phyloP scores from a whole-genome alignment of 1,284 basidiomycete genomes.

The Ceratobasidium sp. region DNA sequence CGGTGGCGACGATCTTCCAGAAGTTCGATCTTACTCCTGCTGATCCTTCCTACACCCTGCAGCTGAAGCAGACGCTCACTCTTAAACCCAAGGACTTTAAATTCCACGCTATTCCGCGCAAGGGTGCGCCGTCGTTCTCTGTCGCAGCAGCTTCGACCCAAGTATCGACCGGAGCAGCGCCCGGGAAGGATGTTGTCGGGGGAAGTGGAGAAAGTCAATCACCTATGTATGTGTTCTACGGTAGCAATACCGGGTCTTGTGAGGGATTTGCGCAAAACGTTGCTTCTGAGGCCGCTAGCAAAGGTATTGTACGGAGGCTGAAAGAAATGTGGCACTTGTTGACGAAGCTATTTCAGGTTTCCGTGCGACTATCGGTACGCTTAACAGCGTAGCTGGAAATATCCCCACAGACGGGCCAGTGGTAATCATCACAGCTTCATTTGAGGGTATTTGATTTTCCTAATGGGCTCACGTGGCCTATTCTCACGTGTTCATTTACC shows the following conservation, averaged over 20 bases:
- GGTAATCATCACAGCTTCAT: constrained; percentile 67
- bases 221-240: constrained; percentile 46
- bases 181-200: constrained; percentile 32
- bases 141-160: constrained; percentile 21
- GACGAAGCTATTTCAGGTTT: constrained; percentile 59
- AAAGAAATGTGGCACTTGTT: neutral
- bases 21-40: constrained; percentile 55
- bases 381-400: constrained; percentile 62
- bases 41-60: constrained; percentile 53
- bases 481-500: neutral
- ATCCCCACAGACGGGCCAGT: constrained; percentile 66
- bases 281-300: constrained; percentile 32
- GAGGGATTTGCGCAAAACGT: constrained; percentile 48
- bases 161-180: neutral
- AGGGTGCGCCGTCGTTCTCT: constrained; percentile 45
- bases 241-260: constrained; percentile 49
- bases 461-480: neutral
- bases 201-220: neutral
- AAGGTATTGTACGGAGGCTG: constrained; percentile 20
- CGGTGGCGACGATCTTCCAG: constrained; percentile 54
- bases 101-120: constrained; percentile 54
- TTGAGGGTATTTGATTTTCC: constrained; percentile 61
- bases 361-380: constrained; percentile 61
- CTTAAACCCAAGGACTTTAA: constrained; percentile 56
- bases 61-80: constrained; percentile 55